Evolutionary conservation across 176 grass and related monocot genomes (phyloP), one percentile per base, ranked within the genome.

Genomic region (Themeda triandra): DNA sequence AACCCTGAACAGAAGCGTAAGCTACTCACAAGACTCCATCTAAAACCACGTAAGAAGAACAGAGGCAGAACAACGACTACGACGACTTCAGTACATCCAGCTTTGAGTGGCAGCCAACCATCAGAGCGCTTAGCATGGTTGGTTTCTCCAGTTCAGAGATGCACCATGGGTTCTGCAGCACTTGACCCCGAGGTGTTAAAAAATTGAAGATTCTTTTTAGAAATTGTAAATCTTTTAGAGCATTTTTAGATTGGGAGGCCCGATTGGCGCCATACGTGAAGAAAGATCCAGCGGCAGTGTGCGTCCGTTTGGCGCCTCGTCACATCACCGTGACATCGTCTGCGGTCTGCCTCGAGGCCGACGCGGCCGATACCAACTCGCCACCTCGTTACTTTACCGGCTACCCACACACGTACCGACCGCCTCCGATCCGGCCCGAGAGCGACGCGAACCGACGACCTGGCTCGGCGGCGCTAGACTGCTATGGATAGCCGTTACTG

Each of bases 351-450:
- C 1, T 30, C 11, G 18, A 21, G 31, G 41, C 78, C 29, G 78
- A 80, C 78, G 30, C 9, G 44, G 44, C 64, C 45, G 78, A 80
- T 27, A 69, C 78, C 63, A 80, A 68, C 78, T 80, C 30, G 5
- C 30, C 78, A 69, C 63, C 78, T 25, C 45, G 42, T 25, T n/a
- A 18, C 6, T n/a, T 46, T n/a, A 36, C 40, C 78, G 29, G 63
- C 45, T 35, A 68, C 19, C 12, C 28, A 59, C 33, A 63, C 60
- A 10, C 51, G 29, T 21, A 65, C 59, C 60, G 62, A 21, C 77
- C 10, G 39, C 45, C 46, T 13, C 46, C 72, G 46, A 15, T 13
- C 46, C 72, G 46, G 25, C 28, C 27, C 19, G 48, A 76, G 48
- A n/a, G 73, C 73, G 49, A 76, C 49, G 19, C 29, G 49, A 76